Percentiles rank a stretch among this genome's conserved stretches.
Evolutionary conservation across 225 moss, liverwort and hornwort genomes (phyloP).

Genomic region (Asterella californica): DNA sequence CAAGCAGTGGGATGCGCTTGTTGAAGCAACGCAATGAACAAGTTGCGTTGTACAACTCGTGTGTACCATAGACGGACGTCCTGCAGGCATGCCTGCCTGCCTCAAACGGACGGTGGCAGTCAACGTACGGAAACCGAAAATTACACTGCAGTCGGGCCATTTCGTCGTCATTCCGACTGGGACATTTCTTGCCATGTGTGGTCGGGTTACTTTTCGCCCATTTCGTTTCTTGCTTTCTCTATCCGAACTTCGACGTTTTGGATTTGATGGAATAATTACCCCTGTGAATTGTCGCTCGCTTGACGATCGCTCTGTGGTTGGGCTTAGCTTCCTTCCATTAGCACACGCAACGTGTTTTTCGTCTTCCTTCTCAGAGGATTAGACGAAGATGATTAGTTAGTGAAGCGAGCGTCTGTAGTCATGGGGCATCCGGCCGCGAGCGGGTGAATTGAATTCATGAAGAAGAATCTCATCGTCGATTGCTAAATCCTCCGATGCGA

Average conservation of each 20-base stretch:
- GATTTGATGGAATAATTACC: slow-evolving; percentile 2
- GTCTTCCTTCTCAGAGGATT: background rate
- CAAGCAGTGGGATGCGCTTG: too few relatives aligned
- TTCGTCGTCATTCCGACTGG: too few relatives aligned
- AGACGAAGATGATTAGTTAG: background rate
- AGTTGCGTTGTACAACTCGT: too few relatives aligned
- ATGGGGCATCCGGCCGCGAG: background rate
- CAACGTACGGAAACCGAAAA: too few relatives aligned
- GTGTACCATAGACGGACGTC: too few relatives aligned
- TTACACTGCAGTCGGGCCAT: too few relatives aligned
- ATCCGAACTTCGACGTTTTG: background rate
- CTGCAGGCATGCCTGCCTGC: too few relatives aligned
- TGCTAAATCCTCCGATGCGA: background rate
- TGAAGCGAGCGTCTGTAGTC: background rate
- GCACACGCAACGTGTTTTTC: background rate
- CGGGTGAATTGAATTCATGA: background rate
- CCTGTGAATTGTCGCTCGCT: background rate
- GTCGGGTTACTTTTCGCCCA: background rate
- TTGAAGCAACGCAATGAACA: too few relatives aligned
- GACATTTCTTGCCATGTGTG: background rate
- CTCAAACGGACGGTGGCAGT: too few relatives aligned
- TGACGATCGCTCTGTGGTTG: too few relatives aligned
- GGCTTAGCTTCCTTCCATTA: too few relatives aligned
- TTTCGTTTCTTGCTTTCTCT: background rate
- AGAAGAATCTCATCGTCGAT: background rate